Conservation (phyloP, 2,329 filamentous ascomycete genomes). For the Colletotrichum liaoningense region DNA sequence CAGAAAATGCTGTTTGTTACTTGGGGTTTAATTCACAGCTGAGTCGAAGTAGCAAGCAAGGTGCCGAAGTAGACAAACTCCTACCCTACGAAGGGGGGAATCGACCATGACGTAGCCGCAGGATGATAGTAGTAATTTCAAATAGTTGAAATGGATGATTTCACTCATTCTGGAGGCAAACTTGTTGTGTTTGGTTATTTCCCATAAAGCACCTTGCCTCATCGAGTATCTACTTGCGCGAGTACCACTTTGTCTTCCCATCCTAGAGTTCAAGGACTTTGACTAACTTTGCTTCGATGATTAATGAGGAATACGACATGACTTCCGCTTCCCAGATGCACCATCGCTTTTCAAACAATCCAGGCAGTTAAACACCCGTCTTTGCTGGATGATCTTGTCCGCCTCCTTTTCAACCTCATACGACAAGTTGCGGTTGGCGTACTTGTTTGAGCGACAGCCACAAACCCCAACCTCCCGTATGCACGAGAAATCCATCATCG, state of each 20-base stretch:
- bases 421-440: constrained; percentile 11
- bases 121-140: not conserved
- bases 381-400: constrained; percentile 24
- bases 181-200: too few relatives aligned
- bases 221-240: not conserved
- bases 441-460: constrained; percentile 24
- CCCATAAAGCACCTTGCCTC: not conserved
- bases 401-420: constrained; percentile 22
- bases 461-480: constrained; percentile 10
- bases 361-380: constrained; percentile 33
- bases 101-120: not conserved
- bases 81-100: not conserved
- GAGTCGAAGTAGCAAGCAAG: not conserved
- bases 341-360: constrained; percentile 33
- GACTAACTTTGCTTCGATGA: not conserved
- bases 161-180: too few relatives aligned
- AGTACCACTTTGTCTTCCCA: not conserved
- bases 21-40: constrained; percentile 31
- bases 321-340: not conserved
- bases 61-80: not conserved
- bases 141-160: too few relatives aligned
- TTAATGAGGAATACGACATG: constrained; percentile 11
- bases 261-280: not conserved
- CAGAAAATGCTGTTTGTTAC: constrained; percentile 21
- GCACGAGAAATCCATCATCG: constrained; percentile 19